A percentile compares a stretch with the other conserved stretches of the same genome.
phyloP scores from a whole-genome alignment of 2,329 filamentous ascomycete genomes.

The Microsporum audouinii region DNA sequence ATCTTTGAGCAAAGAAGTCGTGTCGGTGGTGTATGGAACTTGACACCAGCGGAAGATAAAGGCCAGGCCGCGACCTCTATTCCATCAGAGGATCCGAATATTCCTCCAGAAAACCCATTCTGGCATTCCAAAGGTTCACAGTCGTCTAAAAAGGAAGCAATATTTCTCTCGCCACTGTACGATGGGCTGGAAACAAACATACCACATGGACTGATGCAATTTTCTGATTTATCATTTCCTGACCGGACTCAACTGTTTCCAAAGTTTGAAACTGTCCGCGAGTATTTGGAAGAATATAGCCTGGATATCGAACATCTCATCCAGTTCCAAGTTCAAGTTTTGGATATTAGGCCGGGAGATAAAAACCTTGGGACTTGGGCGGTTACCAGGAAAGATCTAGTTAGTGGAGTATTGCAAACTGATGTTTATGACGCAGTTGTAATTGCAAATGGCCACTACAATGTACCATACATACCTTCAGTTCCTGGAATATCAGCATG shows the following conservation, averaged over 20 bases:
- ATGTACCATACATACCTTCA: conserved; percentile 54
- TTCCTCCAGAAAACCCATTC: conserved; percentile 52
- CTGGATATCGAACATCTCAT: conserved; percentile 56
- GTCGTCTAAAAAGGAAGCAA: conserved; percentile 31
- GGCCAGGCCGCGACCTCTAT: conserved; percentile 37
- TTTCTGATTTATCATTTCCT: conserved; percentile 57
- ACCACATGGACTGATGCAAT: conserved; percentile 68
- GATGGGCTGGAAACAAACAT: conserved; percentile 77
- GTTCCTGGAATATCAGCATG: conserved; percentile 51
- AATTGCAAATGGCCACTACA: conserved; percentile 65
- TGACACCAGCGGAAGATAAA: conserved; percentile 45
- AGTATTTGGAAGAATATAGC: conserved; percentile 64
- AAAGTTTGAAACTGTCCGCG: conserved; percentile 54
- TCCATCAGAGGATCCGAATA: conserved; percentile 56
- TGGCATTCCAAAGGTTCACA: conserved; percentile 29
- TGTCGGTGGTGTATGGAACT: conserved; percentile 79
- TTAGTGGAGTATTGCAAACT: conserved; percentile 30
- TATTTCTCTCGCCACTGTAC: conserved; percentile 78
- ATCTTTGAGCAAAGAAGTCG: conserved; percentile 71
- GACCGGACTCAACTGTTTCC: conserved; percentile 61
- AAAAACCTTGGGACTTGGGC: conserved; percentile 44
- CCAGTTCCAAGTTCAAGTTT: conserved; percentile 58
- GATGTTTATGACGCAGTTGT: conserved; percentile 62
- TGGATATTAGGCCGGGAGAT: conserved; percentile 41
- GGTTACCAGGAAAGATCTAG: conserved; percentile 44